Conservation (phyloP, 345 rosid species). For the Eucalyptus marginata region DNA sequence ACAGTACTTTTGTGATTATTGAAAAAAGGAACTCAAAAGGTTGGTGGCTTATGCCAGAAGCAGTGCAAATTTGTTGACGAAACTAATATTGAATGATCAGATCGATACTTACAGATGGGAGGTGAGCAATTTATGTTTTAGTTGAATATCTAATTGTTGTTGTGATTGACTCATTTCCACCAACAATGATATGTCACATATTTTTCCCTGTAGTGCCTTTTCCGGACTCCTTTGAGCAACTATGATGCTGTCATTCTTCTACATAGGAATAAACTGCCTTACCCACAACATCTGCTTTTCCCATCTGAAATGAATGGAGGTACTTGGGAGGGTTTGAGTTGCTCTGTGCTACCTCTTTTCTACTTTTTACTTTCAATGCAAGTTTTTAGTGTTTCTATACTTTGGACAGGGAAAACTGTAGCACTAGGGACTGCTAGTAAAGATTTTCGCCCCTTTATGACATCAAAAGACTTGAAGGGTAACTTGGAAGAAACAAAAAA, state of each 20-base stretch:
- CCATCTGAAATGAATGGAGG: slow-evolving; percentile 65
- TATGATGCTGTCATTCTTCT: slow-evolving; percentile 86
- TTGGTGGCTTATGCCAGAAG: slow-evolving; percentile 88
- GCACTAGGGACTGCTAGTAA: slow-evolving; percentile 61
- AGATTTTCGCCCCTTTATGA: slow-evolving; percentile 44
- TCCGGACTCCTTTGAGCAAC: slow-evolving; percentile 81
- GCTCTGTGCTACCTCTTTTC: neutral
- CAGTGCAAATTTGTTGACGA: slow-evolving; percentile 65
- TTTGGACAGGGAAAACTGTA: slow-evolving; percentile 52
- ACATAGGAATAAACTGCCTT: slow-evolving; percentile 63
- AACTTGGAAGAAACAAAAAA: slow-evolving; percentile 37
- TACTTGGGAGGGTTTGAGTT: neutral
- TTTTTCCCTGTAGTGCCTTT: slow-evolving; percentile 54
- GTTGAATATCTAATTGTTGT: neutral
- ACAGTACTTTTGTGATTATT: neutral
- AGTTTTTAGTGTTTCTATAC: neutral
- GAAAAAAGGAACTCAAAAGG: slow-evolving; percentile 69
- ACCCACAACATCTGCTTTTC: slow-evolving; percentile 68
- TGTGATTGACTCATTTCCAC: neutral
- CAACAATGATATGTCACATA: neutral
- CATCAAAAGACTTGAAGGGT: slow-evolving; percentile 44
- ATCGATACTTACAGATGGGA: slow-evolving; percentile 64
- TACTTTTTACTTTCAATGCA: neutral
- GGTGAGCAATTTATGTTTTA: slow-evolving; percentile 27
- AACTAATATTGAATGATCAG: slow-evolving; percentile 47